phyloP scores from a whole-genome alignment of 441 rosid genomes.

The Metrosideros polymorpha region DNA sequence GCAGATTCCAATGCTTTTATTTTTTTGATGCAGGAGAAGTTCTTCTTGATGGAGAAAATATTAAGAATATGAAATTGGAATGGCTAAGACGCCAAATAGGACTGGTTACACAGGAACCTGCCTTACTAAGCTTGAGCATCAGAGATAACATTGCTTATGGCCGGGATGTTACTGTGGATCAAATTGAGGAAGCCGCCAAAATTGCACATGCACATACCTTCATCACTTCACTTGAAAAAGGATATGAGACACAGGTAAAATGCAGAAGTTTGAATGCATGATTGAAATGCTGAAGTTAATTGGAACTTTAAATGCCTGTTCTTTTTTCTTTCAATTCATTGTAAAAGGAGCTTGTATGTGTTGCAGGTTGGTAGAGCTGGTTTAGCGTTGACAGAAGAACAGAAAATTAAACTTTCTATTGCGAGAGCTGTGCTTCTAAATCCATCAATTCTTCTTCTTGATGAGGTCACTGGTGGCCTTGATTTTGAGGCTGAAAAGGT shows the following conservation, averaged over 20 bases:
- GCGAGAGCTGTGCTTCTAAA: slow-evolving; percentile 96
- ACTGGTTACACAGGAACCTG: slow-evolving; percentile 97
- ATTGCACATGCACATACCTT: slow-evolving; percentile 95
- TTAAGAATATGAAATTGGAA: slow-evolving; percentile 79
- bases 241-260: slow-evolving; percentile 91
- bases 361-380: slow-evolving; percentile 96
- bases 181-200: slow-evolving; percentile 97
- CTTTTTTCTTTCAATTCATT: not conserved
- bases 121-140: slow-evolving; percentile 84
- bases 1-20: not conserved
- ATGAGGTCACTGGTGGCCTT: slow-evolving; percentile 98
- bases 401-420: slow-evolving; percentile 88
- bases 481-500: slow-evolving; percentile 95
- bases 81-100: slow-evolving; percentile 97
- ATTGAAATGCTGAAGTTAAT: not conserved
- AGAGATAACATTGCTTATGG: slow-evolving; percentile 94
- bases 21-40: slow-evolving; percentile 77
- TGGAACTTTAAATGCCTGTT: not conserved
- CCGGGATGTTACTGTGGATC: slow-evolving; percentile 73
- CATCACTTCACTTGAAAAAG: slow-evolving; percentile 86
- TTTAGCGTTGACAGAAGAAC: slow-evolving; percentile 82
- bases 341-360: not conserved
- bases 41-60: slow-evolving; percentile 95
- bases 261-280: not conserved
- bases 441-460: slow-evolving; percentile 91